phyloP scores from a whole-genome alignment of 1,284 basidiomycete species.

The Cryptococcus sp. region DNA sequence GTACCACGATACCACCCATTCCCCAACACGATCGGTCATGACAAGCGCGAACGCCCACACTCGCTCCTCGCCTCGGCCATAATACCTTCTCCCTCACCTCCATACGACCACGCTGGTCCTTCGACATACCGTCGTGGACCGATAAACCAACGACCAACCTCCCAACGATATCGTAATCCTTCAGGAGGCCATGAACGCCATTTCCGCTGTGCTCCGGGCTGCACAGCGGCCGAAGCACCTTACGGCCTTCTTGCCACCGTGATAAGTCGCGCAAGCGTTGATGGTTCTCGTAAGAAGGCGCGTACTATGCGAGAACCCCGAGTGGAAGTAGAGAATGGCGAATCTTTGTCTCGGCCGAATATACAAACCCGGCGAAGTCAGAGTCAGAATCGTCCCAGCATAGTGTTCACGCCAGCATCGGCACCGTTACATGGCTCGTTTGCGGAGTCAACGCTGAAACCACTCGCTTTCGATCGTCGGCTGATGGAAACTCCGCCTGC shows the following conservation, averaged over 20 bases:
- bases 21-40: neutral
- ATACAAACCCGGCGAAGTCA: conserved; percentile 15
- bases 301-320: neutral
- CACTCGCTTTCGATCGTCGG: conserved; percentile 13
- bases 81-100: conserved; percentile 3
- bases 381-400: neutral
- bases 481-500: conserved; percentile 12
- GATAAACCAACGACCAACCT: neutral
- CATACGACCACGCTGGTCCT: conserved; percentile 7
- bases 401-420: neutral
- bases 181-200: conserved; percentile 10
- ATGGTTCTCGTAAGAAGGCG: conserved; percentile 2
- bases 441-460: neutral
- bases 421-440: neutral
- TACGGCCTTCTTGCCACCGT: conserved; percentile 18
- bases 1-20: conserved; percentile 1
- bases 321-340: conserved; percentile 8
- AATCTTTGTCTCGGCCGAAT: conserved; percentile 8
- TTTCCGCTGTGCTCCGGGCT: conserved; percentile 20
- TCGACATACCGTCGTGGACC: neutral
- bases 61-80: conserved; percentile 1
- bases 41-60: neutral
- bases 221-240: conserved; percentile 19
- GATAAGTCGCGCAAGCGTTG: conserved; percentile 25
- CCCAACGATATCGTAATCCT: conserved; percentile 4